These are phyloP conservation scores for Heimioporus retisporus DNA, from an alignment of 1,284 basidiomycete genomes.

Conservation along the genomic window DNA sequence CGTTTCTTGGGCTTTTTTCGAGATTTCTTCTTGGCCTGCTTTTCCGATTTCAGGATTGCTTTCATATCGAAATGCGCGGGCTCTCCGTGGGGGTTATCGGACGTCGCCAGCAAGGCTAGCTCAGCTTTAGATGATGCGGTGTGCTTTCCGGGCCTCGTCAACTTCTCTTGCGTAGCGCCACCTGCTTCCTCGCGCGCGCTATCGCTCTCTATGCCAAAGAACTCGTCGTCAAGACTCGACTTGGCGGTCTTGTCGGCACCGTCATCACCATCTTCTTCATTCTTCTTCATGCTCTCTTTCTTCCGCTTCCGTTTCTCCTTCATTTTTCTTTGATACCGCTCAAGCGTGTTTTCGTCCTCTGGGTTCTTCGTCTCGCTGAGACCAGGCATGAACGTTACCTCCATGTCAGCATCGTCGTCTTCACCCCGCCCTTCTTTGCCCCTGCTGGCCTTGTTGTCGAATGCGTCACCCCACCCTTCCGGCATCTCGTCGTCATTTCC, in stretches of 20 bases:
- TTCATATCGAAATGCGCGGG: slow-evolving; percentile 93
- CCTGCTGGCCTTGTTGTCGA: slow-evolving; percentile 29
- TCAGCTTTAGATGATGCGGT: slow-evolving; percentile 57
- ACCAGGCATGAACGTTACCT: slow-evolving; percentile 94
- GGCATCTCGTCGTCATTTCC: slow-evolving; percentile 73
- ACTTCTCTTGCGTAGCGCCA: slow-evolving; percentile 14
- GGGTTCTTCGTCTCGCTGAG: slow-evolving; percentile 65
- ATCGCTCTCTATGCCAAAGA: slow-evolving; percentile 61
- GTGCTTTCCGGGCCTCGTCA: slow-evolving; percentile 17
- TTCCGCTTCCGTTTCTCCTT: slow-evolving; percentile 86
- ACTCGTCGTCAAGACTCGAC: slow-evolving; percentile 66
- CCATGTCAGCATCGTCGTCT: slow-evolving; percentile 80
- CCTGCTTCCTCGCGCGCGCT: slow-evolving; percentile 53
- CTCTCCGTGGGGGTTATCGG: slow-evolving; percentile 64
- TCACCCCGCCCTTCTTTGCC: slow-evolving; percentile 45
- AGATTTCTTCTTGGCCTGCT: slow-evolving; percentile 67
- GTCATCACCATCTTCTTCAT: slow-evolving; percentile 35
- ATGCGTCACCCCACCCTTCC: slow-evolving; percentile 79
- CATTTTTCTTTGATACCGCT: slow-evolving; percentile 88
- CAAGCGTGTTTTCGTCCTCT: slow-evolving; percentile 87
- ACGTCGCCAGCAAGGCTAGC: slow-evolving; percentile 70
- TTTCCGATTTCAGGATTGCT: slow-evolving; percentile 90
- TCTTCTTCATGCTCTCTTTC: slow-evolving; percentile 71
- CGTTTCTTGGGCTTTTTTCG: slow-evolving; percentile 51
- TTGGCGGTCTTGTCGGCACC: slow-evolving; percentile 34